Percentiles rank a stretch among this genome's conserved stretches.
These are phyloP conservation scores for Citrus inodora DNA, from an alignment of 345 rosid genomes.

Conservation along the genomic window DNA sequence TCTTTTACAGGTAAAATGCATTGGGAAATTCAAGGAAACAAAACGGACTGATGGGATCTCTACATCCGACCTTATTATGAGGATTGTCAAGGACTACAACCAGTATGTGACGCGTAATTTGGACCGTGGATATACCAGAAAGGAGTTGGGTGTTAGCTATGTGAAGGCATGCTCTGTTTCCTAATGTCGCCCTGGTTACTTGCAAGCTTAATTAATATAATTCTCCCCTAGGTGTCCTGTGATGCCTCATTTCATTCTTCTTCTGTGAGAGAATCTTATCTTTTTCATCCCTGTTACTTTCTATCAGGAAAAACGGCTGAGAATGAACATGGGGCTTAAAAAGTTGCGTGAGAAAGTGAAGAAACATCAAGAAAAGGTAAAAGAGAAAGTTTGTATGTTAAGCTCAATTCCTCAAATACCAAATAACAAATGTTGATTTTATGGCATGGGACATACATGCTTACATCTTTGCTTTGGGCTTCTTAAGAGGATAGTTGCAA, in stretches of 20 bases:
- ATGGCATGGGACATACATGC: background rate
- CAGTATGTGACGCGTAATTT: constrained; percentile 67
- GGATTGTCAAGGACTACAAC: constrained; percentile 70
- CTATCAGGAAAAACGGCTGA: constrained; percentile 60
- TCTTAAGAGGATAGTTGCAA: background rate
- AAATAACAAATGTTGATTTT: background rate
- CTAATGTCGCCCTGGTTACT: background rate
- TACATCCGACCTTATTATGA: constrained; percentile 68
- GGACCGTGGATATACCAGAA: constrained; percentile 67
- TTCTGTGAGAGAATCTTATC: background rate
- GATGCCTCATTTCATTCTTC: background rate
- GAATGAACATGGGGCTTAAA: constrained; percentile 57
- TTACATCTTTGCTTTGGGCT: background rate
- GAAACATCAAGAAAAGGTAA: constrained; percentile 62
- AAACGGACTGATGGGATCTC: constrained; percentile 72
- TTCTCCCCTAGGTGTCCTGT: background rate
- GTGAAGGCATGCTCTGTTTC: constrained; percentile 44
- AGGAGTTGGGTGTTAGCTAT: constrained; percentile 67
- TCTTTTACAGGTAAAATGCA: constrained; percentile 39
- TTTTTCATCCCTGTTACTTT: background rate
- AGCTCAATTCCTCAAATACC: background rate
- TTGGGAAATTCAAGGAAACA: constrained; percentile 66
- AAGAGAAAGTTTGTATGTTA: constrained; percentile 20
- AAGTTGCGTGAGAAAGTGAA: constrained; percentile 60
- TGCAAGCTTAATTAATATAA: background rate